phyloP scores from a whole-genome alignment of 2,329 filamentous ascomycete genomes.

The Pseudogymnoascus sp. region DNA sequence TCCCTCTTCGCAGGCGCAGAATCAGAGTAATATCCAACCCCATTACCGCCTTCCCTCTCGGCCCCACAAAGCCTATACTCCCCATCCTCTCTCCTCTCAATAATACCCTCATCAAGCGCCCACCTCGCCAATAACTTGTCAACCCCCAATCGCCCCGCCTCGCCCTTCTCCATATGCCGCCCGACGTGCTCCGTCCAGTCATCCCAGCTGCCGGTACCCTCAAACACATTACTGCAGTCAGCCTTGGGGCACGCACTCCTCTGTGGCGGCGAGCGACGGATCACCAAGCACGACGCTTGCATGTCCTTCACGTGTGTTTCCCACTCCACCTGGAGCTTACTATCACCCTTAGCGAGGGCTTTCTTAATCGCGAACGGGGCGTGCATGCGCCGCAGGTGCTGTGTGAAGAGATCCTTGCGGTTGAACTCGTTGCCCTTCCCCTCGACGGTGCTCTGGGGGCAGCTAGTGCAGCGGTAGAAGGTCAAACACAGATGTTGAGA shows the following conservation, averaged over 20 bases:
- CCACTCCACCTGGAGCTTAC: conserved; percentile 52
- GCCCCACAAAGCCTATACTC: conserved; percentile 47
- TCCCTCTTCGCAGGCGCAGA: conserved; percentile 17
- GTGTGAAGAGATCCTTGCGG: conserved; percentile 89
- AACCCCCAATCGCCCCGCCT: conserved; percentile 47
- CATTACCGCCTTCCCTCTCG: conserved; percentile 26
- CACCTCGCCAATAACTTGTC: conserved; percentile 50
- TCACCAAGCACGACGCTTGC: conserved; percentile 64
- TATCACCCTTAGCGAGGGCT: conserved; percentile 45
- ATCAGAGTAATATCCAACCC: conserved; percentile 27
- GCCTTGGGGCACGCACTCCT: conserved; percentile 60
- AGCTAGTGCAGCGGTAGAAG: conserved; percentile 56
- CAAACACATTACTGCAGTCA: conserved; percentile 64
- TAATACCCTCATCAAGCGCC: conserved; percentile 56
- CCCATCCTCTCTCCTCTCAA: conserved; percentile 47
- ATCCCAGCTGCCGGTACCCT: conserved; percentile 71
- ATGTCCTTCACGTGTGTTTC: conserved; percentile 59
- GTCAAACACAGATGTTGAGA: conserved; percentile 75
- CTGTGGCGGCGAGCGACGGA: conserved; percentile 59
- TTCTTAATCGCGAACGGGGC: conserved; percentile 57
- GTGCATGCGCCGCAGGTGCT: conserved; percentile 93
- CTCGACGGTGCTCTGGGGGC: conserved; percentile 43
- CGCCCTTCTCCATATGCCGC: conserved; percentile 72
- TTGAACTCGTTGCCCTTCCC: conserved; percentile 69
- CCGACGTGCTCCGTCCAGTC: conserved; percentile 89